These are phyloP conservation scores for Coemansia sp. DNA, from an alignment of 192 early-diverging fungal genomes.

Conservation along the genomic window DNA sequence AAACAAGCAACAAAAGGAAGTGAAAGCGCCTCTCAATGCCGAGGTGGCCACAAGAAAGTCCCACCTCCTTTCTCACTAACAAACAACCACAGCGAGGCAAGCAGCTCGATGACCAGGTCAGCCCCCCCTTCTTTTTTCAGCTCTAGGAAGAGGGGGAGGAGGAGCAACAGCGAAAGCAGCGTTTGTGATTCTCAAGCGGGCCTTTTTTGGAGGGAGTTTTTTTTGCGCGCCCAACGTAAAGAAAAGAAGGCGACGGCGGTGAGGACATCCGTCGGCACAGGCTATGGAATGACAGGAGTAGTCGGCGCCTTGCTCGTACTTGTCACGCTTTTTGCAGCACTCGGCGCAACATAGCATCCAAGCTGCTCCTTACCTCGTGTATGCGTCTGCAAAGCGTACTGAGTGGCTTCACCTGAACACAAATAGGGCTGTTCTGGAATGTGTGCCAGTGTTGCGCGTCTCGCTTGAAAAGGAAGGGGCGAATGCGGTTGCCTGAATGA, in stretches of 20 bases:
- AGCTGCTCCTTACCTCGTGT: slow-evolving; percentile 4
- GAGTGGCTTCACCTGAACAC: not conserved
- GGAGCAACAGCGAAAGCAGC: not conserved
- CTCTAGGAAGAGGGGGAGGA: not conserved
- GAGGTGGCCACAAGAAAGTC: not conserved
- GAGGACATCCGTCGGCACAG: not conserved
- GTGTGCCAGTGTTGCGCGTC: not conserved
- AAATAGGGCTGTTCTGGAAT: not conserved
- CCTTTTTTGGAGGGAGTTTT: not conserved
- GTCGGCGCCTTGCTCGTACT: not conserved
- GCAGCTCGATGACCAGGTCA: not conserved
- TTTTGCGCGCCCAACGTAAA: not conserved
- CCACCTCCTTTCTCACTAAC: not conserved
- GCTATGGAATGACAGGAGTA: not conserved
- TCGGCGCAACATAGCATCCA: not conserved
- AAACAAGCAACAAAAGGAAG: not conserved
- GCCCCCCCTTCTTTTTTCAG: not conserved
- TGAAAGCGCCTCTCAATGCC: not conserved
- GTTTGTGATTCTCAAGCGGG: not conserved
- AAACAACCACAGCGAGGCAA: not conserved
- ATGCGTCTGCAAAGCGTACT: not conserved
- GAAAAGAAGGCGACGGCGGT: not conserved
- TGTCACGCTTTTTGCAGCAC: not conserved
- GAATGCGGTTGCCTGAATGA: not conserved
- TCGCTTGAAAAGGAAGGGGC: not conserved